These are phyloP conservation scores for Escovopsis sp. DNA, from an alignment of 2,329 filamentous ascomycete genomes.

Conservation along the genomic window DNA sequence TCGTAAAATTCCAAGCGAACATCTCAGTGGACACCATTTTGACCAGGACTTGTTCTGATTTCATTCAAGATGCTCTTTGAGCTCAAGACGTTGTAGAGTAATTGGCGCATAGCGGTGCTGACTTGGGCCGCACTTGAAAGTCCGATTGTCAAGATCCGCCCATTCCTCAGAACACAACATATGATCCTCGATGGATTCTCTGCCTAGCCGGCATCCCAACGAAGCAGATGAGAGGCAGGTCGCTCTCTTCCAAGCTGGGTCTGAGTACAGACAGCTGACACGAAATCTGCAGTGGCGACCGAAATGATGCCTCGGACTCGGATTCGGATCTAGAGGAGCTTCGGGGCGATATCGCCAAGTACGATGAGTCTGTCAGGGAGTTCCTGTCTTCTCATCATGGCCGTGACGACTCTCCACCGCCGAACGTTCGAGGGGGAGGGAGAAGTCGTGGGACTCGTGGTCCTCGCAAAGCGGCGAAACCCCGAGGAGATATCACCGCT, in stretches of 20 bases:
- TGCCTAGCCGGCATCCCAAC: background rate
- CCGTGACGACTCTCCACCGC: constrained; percentile 8
- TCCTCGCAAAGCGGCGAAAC: constrained; percentile 48
- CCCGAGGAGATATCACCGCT: constrained; percentile 55
- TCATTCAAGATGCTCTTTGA: no score
- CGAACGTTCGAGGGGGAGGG: constrained; percentile 7
- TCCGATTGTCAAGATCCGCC: no score
- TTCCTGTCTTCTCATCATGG: constrained; percentile 25
- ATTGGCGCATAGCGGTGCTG: no score
- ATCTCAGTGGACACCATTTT: no score
- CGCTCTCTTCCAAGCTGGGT: background rate
- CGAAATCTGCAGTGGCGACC: constrained; percentile 4
- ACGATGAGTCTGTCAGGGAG: constrained; percentile 26
- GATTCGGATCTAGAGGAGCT: constrained; percentile 32
- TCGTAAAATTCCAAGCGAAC: background rate
- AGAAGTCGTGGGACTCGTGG: constrained; percentile 24
- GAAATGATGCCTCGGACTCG: constrained; percentile 22
- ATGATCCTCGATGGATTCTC: background rate
- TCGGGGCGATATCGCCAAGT: constrained; percentile 27
- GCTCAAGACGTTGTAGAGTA: no score
- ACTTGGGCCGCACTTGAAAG: no score
- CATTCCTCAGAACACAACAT: background rate
- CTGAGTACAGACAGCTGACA: background rate
- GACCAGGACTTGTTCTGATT: no score
- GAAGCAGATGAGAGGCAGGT: background rate